Evolutionary conservation across 2,329 filamentous ascomycete species (phyloP), one percentile per base, ranked within the genome.

Genomic region (Calonectria multiphialidica): DNA sequence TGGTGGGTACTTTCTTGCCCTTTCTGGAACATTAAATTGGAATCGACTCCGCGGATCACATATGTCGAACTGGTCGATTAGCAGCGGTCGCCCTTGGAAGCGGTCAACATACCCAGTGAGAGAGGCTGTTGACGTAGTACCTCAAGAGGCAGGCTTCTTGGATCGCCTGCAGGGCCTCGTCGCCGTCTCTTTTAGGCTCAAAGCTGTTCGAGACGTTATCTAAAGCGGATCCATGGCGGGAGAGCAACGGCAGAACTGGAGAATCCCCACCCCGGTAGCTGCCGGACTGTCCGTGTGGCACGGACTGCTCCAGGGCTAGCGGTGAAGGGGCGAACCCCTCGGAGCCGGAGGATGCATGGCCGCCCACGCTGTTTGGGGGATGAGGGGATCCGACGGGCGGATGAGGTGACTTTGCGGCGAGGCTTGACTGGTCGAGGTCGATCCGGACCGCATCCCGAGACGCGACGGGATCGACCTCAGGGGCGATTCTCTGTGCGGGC

Each of bases 91-190:
- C 1, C 5, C 2, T 2, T 2, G 1, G 3, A 23, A 5, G 2
- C 2, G 0, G 1, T 18, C 33, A 2, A 13, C 66, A 30, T 53
- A 78, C 76, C 76, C 76, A 78, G 0, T 77, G 74, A 0, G 76
- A 74, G 0, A 78, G 5, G 8, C 77, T 71, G 2, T 76, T 73
- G 1, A 78, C 71, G 0, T 75, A 78, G 12, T 78, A 78, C 2
- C 76, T 67, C 0, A 78, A n/a, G 0, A 78, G 66, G 6, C 74
- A 78, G 0, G 76, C 76, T 55, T 78, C 76, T 23, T 78, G 76
- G 0, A 78, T 67, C 0, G 67, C 63, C 0, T 71, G 50, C 0
- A 74, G 23, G 0, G 67, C 59, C 1, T 57, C 33, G 0, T 72
- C 50, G 4, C 47, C 37, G 1, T 63, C 40, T 9, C 50, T 49